A percentile compares a stretch with the other conserved stretches of the same genome.
phyloP scores from a whole-genome alignment of 2,329 filamentous ascomycete genomes.

The Furcasterigmium furcatum region DNA sequence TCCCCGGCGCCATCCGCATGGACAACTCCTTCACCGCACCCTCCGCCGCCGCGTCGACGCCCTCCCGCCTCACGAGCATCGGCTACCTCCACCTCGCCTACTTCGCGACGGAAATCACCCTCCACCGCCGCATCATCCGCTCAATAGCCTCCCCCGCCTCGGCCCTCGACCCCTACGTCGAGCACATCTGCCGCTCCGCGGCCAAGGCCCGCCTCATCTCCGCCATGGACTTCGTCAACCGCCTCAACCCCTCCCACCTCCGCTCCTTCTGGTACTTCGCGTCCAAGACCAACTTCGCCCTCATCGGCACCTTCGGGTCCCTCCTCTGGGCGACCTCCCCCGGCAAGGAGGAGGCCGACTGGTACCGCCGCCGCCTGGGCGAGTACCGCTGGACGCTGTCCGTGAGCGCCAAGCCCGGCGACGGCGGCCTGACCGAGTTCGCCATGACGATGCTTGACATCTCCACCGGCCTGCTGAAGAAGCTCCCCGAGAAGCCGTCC shows the following conservation, averaged over 20 bases:
- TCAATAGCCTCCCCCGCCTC: constrained; percentile 53
- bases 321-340: constrained; percentile 87
- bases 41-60: constrained; percentile 29
- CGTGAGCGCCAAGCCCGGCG: constrained; percentile 73
- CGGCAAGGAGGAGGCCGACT: constrained; percentile 84
- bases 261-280: constrained; percentile 93
- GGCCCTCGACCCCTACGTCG: constrained; percentile 71
- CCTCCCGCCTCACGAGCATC: constrained; percentile 53
- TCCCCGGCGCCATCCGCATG: constrained; percentile 65
- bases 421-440: constrained; percentile 60
- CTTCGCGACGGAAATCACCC: constrained; percentile 90
- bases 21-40: constrained; percentile 48
- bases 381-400: constrained; percentile 95
- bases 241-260: constrained; percentile 80
- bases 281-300: constrained; percentile 84
- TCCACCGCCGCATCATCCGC: constrained; percentile 86
- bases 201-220: constrained; percentile 93
- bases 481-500: constrained; percentile 67
- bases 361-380: constrained; percentile 79
- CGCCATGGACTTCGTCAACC: constrained; percentile 96
- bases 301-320: constrained; percentile 92
- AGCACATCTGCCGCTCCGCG: constrained; percentile 89
- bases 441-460: constrained; percentile 78
- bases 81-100: constrained; percentile 88
- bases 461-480: constrained; percentile 64